A percentile compares a stretch with the other conserved stretches of the same genome.
Evolutionary conservation across 164 flowering plant genomes (phyloP).

Genomic region (Tetrastigma voinierianum): DNA sequence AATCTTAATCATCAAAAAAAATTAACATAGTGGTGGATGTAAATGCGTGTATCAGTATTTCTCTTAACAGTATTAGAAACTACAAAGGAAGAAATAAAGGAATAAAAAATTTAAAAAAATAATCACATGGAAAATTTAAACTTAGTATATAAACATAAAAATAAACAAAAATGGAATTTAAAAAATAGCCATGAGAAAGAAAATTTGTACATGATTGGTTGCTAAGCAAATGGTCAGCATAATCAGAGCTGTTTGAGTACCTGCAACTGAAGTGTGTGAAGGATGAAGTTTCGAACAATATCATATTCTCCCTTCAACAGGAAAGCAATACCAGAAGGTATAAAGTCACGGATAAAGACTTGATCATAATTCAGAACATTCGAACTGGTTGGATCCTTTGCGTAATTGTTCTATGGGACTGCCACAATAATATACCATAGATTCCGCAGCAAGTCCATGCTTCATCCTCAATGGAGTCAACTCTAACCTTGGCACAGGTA

Average conservation of each 20-base stretch:
- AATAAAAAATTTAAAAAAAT: not conserved
- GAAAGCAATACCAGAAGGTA: slow-evolving; percentile 66
- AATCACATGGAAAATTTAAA: not conserved
- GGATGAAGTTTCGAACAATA: slow-evolving; percentile 58
- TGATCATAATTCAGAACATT: slow-evolving; percentile 55
- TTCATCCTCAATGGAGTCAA: slow-evolving; percentile 45
- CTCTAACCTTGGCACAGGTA: slow-evolving; percentile 11
- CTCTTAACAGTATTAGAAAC: too few species aligned
- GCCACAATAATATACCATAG: slow-evolving; percentile 52
- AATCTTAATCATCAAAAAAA: too few species aligned
- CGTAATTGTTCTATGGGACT: slow-evolving; percentile 64
- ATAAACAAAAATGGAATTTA: not conserved
- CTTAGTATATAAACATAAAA: not conserved
- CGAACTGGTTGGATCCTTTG: slow-evolving; percentile 47
- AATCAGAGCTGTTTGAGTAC: slow-evolving; percentile 19
- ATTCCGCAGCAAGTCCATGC: slow-evolving; percentile 52
- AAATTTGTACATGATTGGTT: not conserved
- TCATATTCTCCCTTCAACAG: slow-evolving; percentile 62
- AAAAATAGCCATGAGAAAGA: not conserved
- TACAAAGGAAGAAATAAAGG: not conserved
- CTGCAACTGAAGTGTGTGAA: slow-evolving; percentile 63
- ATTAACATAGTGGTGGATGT: too few species aligned
- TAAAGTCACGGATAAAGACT: slow-evolving; percentile 64
- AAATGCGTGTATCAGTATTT: too few species aligned
- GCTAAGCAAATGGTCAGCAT: not conserved